A percentile compares a stretch with the other conserved stretches of the same genome.
These are phyloP conservation scores for Canariomyces notabilis DNA, from an alignment of 2,329 filamentous ascomycete species.

Conservation along the genomic window DNA sequence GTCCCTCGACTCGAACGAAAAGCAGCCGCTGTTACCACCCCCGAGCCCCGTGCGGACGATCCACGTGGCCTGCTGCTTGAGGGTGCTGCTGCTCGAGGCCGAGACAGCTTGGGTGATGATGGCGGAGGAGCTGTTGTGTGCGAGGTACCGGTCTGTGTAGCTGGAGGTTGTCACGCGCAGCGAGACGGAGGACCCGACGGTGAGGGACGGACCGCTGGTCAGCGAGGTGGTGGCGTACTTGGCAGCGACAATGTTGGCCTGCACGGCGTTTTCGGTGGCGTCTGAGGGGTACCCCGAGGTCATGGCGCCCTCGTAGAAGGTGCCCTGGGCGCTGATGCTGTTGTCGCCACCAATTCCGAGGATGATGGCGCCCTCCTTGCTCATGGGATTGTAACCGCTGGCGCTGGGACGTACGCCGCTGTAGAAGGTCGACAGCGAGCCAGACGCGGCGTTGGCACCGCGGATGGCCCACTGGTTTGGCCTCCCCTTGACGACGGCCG, in stretches of 20 bases:
- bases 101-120: constrained; percentile 53
- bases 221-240: constrained; percentile 47
- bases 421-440: constrained; percentile 54
- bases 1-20: constrained; percentile 57
- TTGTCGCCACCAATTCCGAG: constrained; percentile 70
- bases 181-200: constrained; percentile 4
- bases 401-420: constrained; percentile 47
- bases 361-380: constrained; percentile 60
- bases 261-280: constrained; percentile 51
- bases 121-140: constrained; percentile 42
- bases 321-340: constrained; percentile 54
- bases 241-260: constrained; percentile 56
- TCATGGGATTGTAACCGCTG: constrained; percentile 59
- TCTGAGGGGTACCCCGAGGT: constrained; percentile 57
- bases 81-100: constrained; percentile 42
- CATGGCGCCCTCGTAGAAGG: constrained; percentile 63
- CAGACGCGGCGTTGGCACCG: constrained; percentile 51
- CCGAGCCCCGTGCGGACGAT: constrained; percentile 50
- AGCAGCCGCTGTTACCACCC: constrained; percentile 52
- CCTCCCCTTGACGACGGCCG: constrained; percentile 51
- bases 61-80: constrained; percentile 51
- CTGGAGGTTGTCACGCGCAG: constrained; percentile 51
- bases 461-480: constrained; percentile 55
- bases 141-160: constrained; percentile 50
- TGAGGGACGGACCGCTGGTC: constrained; percentile 27